A percentile compares a stretch with the other conserved stretches of the same genome.
These are phyloP conservation scores for Geotrichum reessii DNA, from an alignment of 1,139 yeast genomes.

Conservation along the genomic window DNA sequence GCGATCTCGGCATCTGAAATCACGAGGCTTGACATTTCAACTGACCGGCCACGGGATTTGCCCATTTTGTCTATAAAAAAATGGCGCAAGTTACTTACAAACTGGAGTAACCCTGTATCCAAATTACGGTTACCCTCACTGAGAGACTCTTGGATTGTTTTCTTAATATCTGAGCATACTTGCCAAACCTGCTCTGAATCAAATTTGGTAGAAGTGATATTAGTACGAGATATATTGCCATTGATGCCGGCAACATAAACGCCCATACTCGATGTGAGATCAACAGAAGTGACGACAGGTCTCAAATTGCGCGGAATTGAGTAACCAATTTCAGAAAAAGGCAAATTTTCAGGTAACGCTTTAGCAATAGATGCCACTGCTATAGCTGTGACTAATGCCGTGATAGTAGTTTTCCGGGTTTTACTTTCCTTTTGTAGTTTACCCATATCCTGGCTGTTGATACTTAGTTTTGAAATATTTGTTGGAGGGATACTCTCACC, in stretches of 20 bases:
- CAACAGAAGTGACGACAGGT: neutral
- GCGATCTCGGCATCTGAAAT: neutral
- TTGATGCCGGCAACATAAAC: slow-evolving; percentile 2
- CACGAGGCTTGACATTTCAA: slow-evolving; percentile 14
- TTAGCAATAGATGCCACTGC: neutral
- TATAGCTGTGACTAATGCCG: slow-evolving; percentile 6
- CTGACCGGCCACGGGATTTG: neutral
- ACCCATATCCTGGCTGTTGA: neutral
- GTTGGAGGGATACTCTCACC: neutral
- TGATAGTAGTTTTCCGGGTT: neutral
- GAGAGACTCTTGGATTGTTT: neutral
- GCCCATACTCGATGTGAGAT: slow-evolving; percentile 9
- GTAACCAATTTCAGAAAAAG: neutral
- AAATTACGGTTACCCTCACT: slow-evolving; percentile 3
- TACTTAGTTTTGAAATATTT: neutral
- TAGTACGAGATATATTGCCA: neutral
- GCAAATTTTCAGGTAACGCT: neutral
- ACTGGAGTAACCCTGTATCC: slow-evolving; percentile 14
- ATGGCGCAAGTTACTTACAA: neutral
- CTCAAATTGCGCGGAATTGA: slow-evolving; percentile 17
- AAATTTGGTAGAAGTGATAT: neutral
- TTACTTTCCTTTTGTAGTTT: slow-evolving; percentile 2
- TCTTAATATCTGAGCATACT: neutral
- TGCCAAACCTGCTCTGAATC: slow-evolving; percentile 5
- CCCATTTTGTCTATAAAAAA: slow-evolving; percentile 7